These are phyloP conservation scores for Periconia sp. DNA, from an alignment of 2,329 filamentous ascomycete genomes.

Conservation along the genomic window DNA sequence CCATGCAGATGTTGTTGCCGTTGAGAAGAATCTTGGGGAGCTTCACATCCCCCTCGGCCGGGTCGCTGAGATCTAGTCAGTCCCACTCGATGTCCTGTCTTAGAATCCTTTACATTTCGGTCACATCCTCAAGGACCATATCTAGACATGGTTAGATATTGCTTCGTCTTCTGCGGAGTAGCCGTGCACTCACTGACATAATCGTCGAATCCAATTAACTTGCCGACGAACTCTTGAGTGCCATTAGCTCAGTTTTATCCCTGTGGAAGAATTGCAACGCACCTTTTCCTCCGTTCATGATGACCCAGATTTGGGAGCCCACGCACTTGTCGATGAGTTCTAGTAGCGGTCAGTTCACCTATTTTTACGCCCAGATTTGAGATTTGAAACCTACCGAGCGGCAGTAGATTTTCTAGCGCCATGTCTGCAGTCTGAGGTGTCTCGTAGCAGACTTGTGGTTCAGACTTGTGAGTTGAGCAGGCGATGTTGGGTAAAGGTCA, in stretches of 20 bases:
- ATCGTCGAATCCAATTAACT: conserved; percentile 94
- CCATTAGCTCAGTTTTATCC: conserved; percentile 10
- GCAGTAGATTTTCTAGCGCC: conserved; percentile 38
- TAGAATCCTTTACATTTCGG: conserved; percentile 77
- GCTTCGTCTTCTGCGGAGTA: background rate
- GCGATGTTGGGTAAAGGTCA: too few relatives aligned
- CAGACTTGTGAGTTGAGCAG: background rate
- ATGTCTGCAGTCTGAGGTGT: conserved; percentile 17
- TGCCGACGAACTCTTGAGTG: conserved; percentile 88
- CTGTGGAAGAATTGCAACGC: conserved; percentile 26
- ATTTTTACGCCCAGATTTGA: too few relatives aligned
- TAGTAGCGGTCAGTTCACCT: conserved; percentile 49
- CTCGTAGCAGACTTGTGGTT: background rate
- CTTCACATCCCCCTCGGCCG: conserved; percentile 80
- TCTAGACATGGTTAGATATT: conserved; percentile 54
- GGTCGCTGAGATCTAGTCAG: conserved; percentile 72
- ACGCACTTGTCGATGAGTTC: conserved; percentile 99
- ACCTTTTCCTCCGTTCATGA: conserved; percentile 99
- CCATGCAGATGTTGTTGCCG: conserved; percentile 99
- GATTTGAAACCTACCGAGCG: conserved; percentile 29
- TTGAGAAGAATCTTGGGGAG: conserved; percentile 94
- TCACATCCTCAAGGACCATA: conserved; percentile 98
- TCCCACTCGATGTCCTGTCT: background rate
- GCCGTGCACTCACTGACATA: conserved; percentile 89
- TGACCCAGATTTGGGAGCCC: conserved; percentile 95